phyloP scores from a whole-genome alignment of 2,329 filamentous ascomycete species.

The Furcasterigmium sp. region DNA sequence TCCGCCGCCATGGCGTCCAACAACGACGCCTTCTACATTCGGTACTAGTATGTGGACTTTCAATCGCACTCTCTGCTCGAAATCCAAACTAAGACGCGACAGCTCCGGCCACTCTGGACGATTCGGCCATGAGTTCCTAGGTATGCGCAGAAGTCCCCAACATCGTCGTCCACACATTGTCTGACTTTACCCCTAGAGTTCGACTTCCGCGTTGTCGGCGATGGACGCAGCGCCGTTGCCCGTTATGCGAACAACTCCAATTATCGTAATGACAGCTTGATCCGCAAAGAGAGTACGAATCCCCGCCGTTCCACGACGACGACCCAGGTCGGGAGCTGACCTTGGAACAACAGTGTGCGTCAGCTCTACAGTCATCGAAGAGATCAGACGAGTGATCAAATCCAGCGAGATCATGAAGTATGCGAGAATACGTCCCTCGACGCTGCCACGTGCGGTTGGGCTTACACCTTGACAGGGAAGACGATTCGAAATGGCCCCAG shows the following conservation, averaged over 20 bases:
- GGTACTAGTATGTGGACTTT: constrained; percentile 79
- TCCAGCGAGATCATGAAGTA: constrained; percentile 97
- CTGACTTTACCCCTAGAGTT: constrained; percentile 63
- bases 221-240: constrained; percentile 87
- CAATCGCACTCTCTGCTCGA: neutral
- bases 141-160: constrained; percentile 43
- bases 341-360: constrained; percentile 71
- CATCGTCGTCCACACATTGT: neutral
- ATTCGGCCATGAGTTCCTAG: constrained; percentile 96
- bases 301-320: neutral
- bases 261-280: constrained; percentile 96
- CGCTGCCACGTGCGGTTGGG: neutral
- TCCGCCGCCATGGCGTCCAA: constrained; percentile 52
- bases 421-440: too few species aligned
- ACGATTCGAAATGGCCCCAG: constrained; percentile 96
- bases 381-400: constrained; percentile 97
- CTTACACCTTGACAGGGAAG: constrained; percentile 61
- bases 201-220: constrained; percentile 87
- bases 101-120: constrained; percentile 97
- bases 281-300: constrained; percentile 96
- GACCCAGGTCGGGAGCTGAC: constrained; percentile 1
- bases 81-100: constrained; percentile 12
- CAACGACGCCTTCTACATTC: constrained; percentile 86
- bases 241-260: constrained; percentile 99
- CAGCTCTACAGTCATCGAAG: constrained; percentile 80